These are phyloP conservation scores for Hanseniaspora vineae DNA, from an alignment of 805 yeast genomes.

Conservation along the genomic window DNA sequence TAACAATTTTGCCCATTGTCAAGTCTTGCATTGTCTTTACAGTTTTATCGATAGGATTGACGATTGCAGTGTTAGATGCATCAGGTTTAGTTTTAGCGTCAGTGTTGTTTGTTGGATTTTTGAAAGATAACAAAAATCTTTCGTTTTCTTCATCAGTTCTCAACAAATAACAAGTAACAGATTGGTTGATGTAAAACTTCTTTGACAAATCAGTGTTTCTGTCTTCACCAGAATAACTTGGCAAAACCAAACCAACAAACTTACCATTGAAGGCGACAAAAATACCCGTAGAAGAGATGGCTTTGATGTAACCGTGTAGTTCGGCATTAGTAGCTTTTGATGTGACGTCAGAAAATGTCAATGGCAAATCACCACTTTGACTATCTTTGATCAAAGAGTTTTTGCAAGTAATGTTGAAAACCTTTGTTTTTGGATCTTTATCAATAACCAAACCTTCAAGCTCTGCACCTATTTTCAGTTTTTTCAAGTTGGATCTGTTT, in stretches of 20 bases:
- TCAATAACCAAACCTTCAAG: constrained; percentile 53
- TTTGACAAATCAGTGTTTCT: constrained; percentile 39
- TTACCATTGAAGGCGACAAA: constrained; percentile 73
- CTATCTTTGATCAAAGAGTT: constrained; percentile 56
- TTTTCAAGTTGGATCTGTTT: constrained; percentile 52
- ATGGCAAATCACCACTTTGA: constrained; percentile 39
- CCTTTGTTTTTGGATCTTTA: constrained; percentile 46
- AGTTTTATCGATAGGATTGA: constrained; percentile 49
- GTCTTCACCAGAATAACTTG: constrained; percentile 51
- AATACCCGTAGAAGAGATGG: constrained; percentile 67
- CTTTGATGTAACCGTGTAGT: constrained; percentile 64
- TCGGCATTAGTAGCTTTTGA: constrained; percentile 28
- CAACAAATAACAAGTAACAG: constrained; percentile 55
- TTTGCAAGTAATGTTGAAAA: constrained; percentile 53
- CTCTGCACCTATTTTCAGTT: constrained; percentile 46
- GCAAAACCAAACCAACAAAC: constrained; percentile 72
- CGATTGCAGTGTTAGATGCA: constrained; percentile 1
- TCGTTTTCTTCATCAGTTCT: constrained; percentile 55
- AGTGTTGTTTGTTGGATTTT: constrained; percentile 21
- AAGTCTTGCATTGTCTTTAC: constrained; percentile 38
- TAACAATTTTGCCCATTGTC: constrained; percentile 46
- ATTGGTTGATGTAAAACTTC: constrained; percentile 51
- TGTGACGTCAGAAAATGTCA: constrained; percentile 42
- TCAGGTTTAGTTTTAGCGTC: constrained; percentile 15
- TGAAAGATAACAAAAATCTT: constrained; percentile 58